phyloP scores from a whole-genome alignment of 2,329 filamentous ascomycete species.

The Fusarium floridanum region DNA sequence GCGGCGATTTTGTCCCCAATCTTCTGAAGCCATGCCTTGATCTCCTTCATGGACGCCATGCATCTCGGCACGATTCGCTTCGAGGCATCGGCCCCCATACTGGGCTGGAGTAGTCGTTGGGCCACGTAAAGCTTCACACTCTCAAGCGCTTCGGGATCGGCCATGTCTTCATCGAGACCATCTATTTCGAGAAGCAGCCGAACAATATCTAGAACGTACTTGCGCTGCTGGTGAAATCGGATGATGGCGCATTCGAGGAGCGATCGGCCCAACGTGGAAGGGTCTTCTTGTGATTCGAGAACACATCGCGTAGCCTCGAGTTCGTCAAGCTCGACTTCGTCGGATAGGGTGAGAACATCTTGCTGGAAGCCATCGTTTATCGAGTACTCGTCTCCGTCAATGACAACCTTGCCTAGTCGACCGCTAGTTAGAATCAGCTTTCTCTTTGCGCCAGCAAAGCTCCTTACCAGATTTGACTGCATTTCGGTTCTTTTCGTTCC shows the following conservation, averaged over 20 bases:
- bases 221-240: conserved; percentile 87
- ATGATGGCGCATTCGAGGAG: conserved; percentile 85
- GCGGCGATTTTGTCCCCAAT: conserved; percentile 83
- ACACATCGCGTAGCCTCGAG: conserved; percentile 83
- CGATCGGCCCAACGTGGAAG: conserved; percentile 76
- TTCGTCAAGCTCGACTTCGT: conserved; percentile 92
- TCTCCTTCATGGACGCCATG: conserved; percentile 79
- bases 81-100: conserved; percentile 54
- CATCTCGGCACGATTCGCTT: conserved; percentile 80
- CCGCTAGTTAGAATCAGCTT: conserved; percentile 29
- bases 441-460: conserved; percentile 13
- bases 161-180: conserved; percentile 65
- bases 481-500: conserved; percentile 81
- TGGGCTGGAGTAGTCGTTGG: conserved; percentile 49
- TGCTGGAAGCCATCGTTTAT: conserved; percentile 92
- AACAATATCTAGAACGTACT: conserved; percentile 85
- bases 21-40: conserved; percentile 81
- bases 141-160: conserved; percentile 52
- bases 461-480: conserved; percentile 74
- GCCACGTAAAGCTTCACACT: conserved; percentile 53
- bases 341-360: conserved; percentile 82
- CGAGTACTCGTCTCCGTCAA: conserved; percentile 79
- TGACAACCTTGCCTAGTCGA: conserved; percentile 77
- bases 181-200: conserved; percentile 81
- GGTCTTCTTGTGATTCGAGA: conserved; percentile 78